Base-by-base conservation (phyloP, 2,329 filamentous ascomycete genomes). In the Claviceps sp. region DNA sequence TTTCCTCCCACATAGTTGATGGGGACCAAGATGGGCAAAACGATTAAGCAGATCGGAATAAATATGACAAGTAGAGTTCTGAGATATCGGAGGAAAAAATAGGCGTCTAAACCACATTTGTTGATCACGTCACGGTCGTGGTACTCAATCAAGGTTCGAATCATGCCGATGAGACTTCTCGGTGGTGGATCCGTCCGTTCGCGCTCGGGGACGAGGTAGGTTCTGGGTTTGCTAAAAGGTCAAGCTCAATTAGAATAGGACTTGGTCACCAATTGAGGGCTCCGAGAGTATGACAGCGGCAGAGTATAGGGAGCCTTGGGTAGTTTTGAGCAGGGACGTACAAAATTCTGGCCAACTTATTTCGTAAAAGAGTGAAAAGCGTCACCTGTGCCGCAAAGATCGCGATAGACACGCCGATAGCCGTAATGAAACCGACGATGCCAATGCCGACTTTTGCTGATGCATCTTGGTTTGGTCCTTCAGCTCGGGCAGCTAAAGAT, bases 51-150 rank as follows among this genome's bases (percentile, higher is more conserved):
- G 52, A 95, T 81, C 1, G 93, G 89, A 41, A 95, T 71, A 65
- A 98, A 97, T 56, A 98, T 95, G 63, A 95, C 83, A 44, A 97
- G 77, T 5, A 97, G 79, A 66, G 63, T 78, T 57, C 78, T 78
- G 14, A 81, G 78, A 62, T 95, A 98, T 56, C 94, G 86, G 1
- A 98, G 76, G 67, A 98, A 98, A 72, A 97, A 95, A 70, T 95
- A 98, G 62, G 91, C 89, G 65, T 98, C 93, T 9, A 98, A 78
- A 18, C 93, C 93, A 59, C 91, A 96, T 67, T 96, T 95, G 50
- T 91, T 85, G 61, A 98, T 95, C 59, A 98, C 81, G 59, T 95
- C 88, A 13, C 87, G 76, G 55, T 87, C 78, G 73, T 81, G 66
- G 70, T 87, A 70, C 71, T 82, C 66, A 70, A 86, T 74, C 75